Evolutionary conservation across 805 yeast genomes (phyloP).

Genomic region (Hanseniaspora singularis): DNA sequence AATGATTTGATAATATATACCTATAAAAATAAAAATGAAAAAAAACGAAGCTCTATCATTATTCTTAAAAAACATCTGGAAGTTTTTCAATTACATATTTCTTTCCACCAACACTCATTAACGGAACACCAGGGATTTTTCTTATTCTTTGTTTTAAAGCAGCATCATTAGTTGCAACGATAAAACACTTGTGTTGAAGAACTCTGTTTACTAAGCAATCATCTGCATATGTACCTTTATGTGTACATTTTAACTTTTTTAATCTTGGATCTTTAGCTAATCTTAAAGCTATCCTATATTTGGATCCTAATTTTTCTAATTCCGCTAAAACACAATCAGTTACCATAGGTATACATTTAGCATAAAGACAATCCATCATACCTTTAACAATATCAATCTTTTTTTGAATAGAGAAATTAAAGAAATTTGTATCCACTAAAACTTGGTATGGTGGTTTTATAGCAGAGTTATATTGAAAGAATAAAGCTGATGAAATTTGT

Average conservation of each 20-base stretch:
- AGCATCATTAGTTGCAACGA: conserved; percentile 97
- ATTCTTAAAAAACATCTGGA: conserved; percentile 84
- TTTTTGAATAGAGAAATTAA: conserved; percentile 91
- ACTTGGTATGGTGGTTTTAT: conserved; percentile 98
- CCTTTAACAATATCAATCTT: conserved; percentile 91
- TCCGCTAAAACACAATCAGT: conserved; percentile 99
- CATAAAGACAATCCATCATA: conserved; percentile 89
- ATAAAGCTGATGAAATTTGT: conserved; percentile 88
- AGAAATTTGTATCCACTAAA: conserved; percentile 88
- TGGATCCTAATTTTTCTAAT: conserved; percentile 89
- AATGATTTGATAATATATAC: no score
- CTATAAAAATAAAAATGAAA: no score
- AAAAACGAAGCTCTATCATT: no score
- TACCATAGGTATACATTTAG: conserved; percentile 87
- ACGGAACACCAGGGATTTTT: conserved; percentile 93
- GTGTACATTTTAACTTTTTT: conserved; percentile 74
- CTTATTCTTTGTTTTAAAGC: conserved; percentile 87
- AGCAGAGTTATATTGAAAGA: conserved; percentile 87
- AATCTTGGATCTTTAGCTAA: conserved; percentile 91
- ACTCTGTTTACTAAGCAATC: conserved; percentile 91
- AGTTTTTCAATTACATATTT: conserved; percentile 85
- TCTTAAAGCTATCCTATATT: conserved; percentile 81
- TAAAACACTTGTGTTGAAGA: conserved; percentile 89
- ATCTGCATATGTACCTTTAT: conserved; percentile 96
- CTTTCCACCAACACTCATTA: conserved; percentile 92